Percentiles rank a stretch among this genome's conserved stretches.
Evolutionary conservation across 2,329 filamentous ascomycete species (phyloP).

Genomic region (Diatrype stigma): DNA sequence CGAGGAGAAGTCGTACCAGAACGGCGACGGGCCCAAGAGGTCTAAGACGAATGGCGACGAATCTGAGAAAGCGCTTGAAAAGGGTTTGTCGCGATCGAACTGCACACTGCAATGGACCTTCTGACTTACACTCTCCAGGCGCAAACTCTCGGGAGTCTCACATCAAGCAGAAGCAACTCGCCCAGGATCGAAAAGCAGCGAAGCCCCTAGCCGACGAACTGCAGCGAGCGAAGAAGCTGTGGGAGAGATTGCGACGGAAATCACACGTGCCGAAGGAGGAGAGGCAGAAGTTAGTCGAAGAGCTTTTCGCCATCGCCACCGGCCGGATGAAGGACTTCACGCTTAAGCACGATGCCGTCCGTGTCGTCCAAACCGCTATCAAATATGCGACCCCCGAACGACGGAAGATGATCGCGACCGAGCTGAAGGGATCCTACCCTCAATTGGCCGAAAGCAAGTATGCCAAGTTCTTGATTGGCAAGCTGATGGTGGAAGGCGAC

Average conservation of each 20-base stretch:
- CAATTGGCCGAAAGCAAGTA: conserved; percentile 91
- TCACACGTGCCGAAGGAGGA: conserved; percentile 90
- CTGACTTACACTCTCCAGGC: conserved; percentile 33
- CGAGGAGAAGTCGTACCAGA: conserved; percentile 33
- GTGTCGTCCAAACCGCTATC: conserved; percentile 92
- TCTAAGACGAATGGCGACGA: conserved; percentile 28
- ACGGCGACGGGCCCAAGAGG: conserved; percentile 15
- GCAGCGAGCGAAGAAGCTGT: conserved; percentile 88
- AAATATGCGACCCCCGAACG: conserved; percentile 90
- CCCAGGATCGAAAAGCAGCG: conserved; percentile 81
- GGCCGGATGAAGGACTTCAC: conserved; percentile 92
- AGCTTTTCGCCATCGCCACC: conserved; percentile 88
- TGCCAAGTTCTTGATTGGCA: conserved; percentile 95
- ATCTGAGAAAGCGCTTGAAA: conserved; percentile 38
- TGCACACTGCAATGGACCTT: neutral
- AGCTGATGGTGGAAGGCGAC: conserved; percentile 90
- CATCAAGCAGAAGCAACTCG: conserved; percentile 84
- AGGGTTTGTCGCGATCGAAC: conserved; percentile 28
- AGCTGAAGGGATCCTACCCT: conserved; percentile 80
- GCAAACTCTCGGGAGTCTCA: conserved; percentile 81
- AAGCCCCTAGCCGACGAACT: conserved; percentile 92
- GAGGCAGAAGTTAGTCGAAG: conserved; percentile 77
- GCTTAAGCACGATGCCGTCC: conserved; percentile 96
- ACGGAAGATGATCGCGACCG: conserved; percentile 77
- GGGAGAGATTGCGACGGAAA: conserved; percentile 90